phyloP scores from a whole-genome alignment of 768 basidiomycete genomes.

The Leccinum rimulosum region DNA sequence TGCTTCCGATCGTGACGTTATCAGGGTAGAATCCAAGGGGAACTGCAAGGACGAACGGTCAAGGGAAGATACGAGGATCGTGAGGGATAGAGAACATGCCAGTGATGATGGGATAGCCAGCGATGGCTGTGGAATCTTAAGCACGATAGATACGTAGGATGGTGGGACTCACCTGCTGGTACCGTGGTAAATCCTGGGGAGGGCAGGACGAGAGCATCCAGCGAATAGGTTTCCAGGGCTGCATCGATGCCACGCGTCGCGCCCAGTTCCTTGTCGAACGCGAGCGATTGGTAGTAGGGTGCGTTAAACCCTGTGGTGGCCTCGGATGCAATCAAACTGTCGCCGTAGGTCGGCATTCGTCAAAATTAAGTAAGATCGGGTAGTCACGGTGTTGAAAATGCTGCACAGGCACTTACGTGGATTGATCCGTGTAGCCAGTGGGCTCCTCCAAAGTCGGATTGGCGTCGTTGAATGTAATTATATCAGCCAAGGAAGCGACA shows the following conservation, averaged over 20 bases:
- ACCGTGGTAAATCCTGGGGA: constrained; percentile 20
- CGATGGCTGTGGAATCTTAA: constrained; percentile 25
- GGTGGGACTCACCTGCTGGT: constrained; percentile 18
- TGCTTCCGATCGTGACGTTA: constrained; percentile 30
- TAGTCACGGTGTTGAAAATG: not conserved
- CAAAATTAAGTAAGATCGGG: no score
- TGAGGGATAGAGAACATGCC: constrained; percentile 12
- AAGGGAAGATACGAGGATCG: not conserved
- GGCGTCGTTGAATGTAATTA: constrained; percentile 53
- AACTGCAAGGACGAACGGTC: constrained; percentile 13
- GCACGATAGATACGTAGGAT: not conserved
- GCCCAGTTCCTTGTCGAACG: constrained; percentile 46
- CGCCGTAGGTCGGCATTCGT: not conserved
- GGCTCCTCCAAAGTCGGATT: constrained; percentile 48
- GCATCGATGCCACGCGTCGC: constrained; percentile 53
- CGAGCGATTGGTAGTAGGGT: constrained; percentile 44
- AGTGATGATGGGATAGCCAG: constrained; percentile 35
- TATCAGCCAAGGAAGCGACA: constrained; percentile 53
- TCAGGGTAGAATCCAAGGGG: constrained; percentile 40
- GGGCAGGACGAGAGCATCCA: constrained; percentile 53
- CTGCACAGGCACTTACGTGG: constrained; percentile 31
- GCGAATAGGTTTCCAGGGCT: constrained; percentile 39
- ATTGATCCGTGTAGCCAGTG: constrained; percentile 34
- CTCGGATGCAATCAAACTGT: constrained; percentile 23
- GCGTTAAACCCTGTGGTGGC: constrained; percentile 28